Percentiles rank a stretch among this genome's conserved stretches.
phyloP scores from a whole-genome alignment of 371 early-diverging fungal species.

The Mucor lusitanicus region DNA sequence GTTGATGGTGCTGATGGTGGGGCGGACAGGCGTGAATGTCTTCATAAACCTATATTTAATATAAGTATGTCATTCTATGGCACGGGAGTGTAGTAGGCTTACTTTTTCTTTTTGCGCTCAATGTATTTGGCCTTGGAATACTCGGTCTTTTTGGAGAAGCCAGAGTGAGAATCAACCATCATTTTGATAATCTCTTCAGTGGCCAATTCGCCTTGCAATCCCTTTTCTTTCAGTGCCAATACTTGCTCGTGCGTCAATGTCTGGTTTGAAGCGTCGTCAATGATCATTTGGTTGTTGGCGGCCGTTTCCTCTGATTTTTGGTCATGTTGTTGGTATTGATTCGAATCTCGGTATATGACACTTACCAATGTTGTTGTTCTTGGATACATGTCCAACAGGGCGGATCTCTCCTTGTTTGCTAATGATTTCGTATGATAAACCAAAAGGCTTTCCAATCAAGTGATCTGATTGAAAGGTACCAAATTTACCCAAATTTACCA shows the following conservation, averaged over 20 bases:
- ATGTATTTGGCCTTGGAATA: slow-evolving; percentile 97
- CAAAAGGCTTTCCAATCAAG: slow-evolving; percentile 83
- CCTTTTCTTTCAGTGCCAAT: slow-evolving; percentile 75
- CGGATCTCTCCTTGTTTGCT: slow-evolving; percentile 53
- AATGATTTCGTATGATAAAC: slow-evolving; percentile 84
- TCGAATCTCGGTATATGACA: neutral
- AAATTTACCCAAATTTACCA: slow-evolving; percentile 88
- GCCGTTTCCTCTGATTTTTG: slow-evolving; percentile 66
- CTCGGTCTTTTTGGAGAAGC: slow-evolving; percentile 92
- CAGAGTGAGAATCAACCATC: slow-evolving; percentile 79
- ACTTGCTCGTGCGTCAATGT: slow-evolving; percentile 86
- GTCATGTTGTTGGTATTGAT: neutral
- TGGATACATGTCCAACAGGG: slow-evolving; percentile 39
- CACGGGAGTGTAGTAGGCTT: neutral
- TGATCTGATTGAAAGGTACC: slow-evolving; percentile 79
- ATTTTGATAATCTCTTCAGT: slow-evolving; percentile 73
- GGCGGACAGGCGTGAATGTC: slow-evolving; percentile 80
- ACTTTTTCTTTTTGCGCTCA: slow-evolving; percentile 91
- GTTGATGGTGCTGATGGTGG: slow-evolving; percentile 77
- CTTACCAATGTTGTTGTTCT: slow-evolving; percentile 46
- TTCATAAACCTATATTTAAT: slow-evolving; percentile 80
- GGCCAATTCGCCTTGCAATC: slow-evolving; percentile 67
- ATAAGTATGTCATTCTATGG: too few species aligned
- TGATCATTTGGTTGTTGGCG: slow-evolving; percentile 84
- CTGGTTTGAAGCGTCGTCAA: slow-evolving; percentile 76